Base-by-base conservation (phyloP, 352 stramenopile species). In the Blastocystis sp. region DNA sequence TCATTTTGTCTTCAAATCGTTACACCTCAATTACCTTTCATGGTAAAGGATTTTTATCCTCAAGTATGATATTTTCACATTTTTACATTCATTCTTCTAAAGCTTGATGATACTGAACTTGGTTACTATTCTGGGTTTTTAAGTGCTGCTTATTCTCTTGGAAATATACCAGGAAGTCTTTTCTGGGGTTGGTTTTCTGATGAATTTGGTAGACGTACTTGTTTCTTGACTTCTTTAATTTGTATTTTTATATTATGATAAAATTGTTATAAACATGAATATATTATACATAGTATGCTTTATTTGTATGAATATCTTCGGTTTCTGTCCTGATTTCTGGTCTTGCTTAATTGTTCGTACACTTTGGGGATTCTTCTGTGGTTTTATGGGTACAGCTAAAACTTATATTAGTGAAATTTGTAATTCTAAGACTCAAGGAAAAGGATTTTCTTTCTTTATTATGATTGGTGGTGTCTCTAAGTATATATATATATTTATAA, bases 391-490 rank as follows among this genome's bases (percentile, higher is more conserved):
- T 24, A 62, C 54, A 32, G 52, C 52, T 2, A 62, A 62, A 19
- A 62, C 52, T 21, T 62, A 62, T 28, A 62, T 62, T 27, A 62
- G 52, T 19, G 52, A 62, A 52, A 62, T 62, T n/a, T 49, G 52
- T 25, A 62, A 62, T n/a, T 39, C 48, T 33, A 54, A 62, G 32
- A 62, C 52, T 2, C 52, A 62, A 18, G 54, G 39, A 48, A 24
- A 36, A 11, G 52, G 52, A 23, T 62, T 62, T 48, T 24, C 33
- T 10, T 40, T 62, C 30, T 62, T 62, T 34, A 39, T 54, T 24
- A 62, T 42, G 31, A 42, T 62, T 10, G 52, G 52, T 27, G 52
- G 52, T 9, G 54, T 62, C 32, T 52, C 52, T 6, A 33, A 23
- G 52, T 62, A 13, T 3, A 23, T 16, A 16, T 27, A 40, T 11